These are phyloP conservation scores for Posidonia australis DNA, from an alignment of 106 monocot genomes.

Conservation along the genomic window DNA sequence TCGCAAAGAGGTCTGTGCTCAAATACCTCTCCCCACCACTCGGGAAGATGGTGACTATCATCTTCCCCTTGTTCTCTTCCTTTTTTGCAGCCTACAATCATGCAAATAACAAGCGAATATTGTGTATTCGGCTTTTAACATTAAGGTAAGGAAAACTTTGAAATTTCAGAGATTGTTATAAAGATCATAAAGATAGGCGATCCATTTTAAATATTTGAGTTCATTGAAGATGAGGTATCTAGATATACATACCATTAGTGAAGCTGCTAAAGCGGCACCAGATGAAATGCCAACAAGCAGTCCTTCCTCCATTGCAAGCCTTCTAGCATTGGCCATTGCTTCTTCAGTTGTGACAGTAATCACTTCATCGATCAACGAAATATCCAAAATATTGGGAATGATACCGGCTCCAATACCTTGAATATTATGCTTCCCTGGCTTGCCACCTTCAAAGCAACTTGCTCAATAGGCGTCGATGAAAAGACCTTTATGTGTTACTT, in stretches of 20 bases:
- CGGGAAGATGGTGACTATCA: conserved; percentile 71
- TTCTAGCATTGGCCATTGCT: conserved; percentile 53
- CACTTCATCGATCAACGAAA: conserved; percentile 46
- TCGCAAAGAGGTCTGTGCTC: conserved; percentile 67
- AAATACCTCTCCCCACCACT: conserved; percentile 77
- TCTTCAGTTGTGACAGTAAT: conserved; percentile 53
- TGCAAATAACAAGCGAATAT: neutral
- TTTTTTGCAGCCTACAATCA: conserved; percentile 38
- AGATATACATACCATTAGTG: conserved; percentile 43
- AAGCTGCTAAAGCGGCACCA: conserved; percentile 75
- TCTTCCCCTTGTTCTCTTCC: conserved; percentile 64
- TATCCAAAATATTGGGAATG: conserved; percentile 47
- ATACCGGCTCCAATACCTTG: conserved; percentile 71
- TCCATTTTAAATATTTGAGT: neutral
- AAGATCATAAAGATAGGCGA: neutral
- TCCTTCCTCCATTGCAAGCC: conserved; percentile 76
- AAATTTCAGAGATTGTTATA: too few species aligned
- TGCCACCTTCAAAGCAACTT: conserved; percentile 31
- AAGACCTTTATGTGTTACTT: too few species aligned
- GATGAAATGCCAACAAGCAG: conserved; percentile 85
- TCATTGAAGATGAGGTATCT: too few species aligned
- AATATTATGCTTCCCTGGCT: conserved; percentile 56
- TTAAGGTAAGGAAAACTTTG: too few species aligned
- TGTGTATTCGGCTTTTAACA: too few species aligned
- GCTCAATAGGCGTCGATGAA: too few species aligned